Conservation (phyloP, 75 land plant species). For the Isoetes taiwanensis region DNA sequence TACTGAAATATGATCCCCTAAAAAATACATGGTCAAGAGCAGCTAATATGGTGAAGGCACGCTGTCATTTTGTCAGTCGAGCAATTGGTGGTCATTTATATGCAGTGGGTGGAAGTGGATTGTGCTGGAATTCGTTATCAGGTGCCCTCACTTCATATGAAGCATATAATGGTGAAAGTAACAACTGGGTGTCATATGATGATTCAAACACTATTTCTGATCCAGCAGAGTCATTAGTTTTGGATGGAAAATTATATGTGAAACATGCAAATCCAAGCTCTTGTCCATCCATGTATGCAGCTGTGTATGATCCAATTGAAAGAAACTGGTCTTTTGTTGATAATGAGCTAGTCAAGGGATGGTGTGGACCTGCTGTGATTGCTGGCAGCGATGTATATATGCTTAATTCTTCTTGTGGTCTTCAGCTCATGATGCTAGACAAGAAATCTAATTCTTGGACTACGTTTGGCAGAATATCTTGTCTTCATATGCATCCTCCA, state of each 20-base stretch:
- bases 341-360: slow-evolving; percentile 37
- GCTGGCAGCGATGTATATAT: slow-evolving; percentile 39
- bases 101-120: slow-evolving; percentile 51
- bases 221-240: slow-evolving; percentile 38
- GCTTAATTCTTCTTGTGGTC: slow-evolving; percentile 48
- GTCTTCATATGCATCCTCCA: slow-evolving; percentile 37
- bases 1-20: slow-evolving; percentile 44
- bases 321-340: slow-evolving; percentile 35
- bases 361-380: slow-evolving; percentile 67
- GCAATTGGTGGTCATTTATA: slow-evolving; percentile 31
- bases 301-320: slow-evolving; percentile 35
- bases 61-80: slow-evolving; percentile 47
- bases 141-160: slow-evolving; percentile 45
- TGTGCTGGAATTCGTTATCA: too few relatives aligned
- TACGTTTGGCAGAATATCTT: slow-evolving; percentile 42
- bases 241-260: slow-evolving; percentile 51
- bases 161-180: slow-evolving; percentile 29
- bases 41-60: slow-evolving; percentile 34
- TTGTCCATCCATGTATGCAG: too few relatives aligned
- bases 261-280: slow-evolving; percentile 21
- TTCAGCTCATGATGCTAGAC: slow-evolving; percentile 41
- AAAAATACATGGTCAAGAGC: slow-evolving; percentile 33
- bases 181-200: slow-evolving; percentile 28
- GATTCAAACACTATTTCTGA: slow-evolving; percentile 32
- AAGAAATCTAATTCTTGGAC: slow-evolving; percentile 34